phyloP scores from a whole-genome alignment of 1,139 yeast species.

The Yamadazyma siamensis region DNA sequence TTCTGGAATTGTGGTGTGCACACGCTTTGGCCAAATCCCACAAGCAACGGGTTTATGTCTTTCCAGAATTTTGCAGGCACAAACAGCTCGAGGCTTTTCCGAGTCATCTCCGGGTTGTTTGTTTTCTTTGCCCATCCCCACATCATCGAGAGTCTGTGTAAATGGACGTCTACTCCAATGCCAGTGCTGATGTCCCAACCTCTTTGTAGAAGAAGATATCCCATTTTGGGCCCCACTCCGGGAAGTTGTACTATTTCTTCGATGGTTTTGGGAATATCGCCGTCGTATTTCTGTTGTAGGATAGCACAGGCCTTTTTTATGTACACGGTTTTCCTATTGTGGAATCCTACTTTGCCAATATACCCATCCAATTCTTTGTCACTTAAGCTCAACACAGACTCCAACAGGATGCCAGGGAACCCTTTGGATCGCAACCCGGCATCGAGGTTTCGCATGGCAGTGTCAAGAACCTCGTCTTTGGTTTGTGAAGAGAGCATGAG shows the following conservation, averaged over 20 bases:
- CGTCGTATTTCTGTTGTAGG: slow-evolving; percentile 46
- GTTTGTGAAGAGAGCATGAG: slow-evolving; percentile 91
- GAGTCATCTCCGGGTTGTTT: slow-evolving; percentile 71
- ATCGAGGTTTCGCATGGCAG: slow-evolving; percentile 66
- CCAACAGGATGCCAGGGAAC: slow-evolving; percentile 29
- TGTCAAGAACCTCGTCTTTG: slow-evolving; percentile 79
- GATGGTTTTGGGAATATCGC: slow-evolving; percentile 70
- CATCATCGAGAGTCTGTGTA: slow-evolving; percentile 75
- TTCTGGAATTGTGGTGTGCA: slow-evolving; percentile 71
- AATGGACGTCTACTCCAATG: slow-evolving; percentile 92
- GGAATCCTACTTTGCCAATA: slow-evolving; percentile 86
- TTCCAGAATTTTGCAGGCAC: slow-evolving; percentile 72
- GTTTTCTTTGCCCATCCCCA: slow-evolving; percentile 71
- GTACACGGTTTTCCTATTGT: slow-evolving; percentile 70
- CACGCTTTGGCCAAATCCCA: slow-evolving; percentile 90
- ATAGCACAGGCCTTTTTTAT: slow-evolving; percentile 61
- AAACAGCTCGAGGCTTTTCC: slow-evolving; percentile 70
- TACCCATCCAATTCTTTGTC: slow-evolving; percentile 59
- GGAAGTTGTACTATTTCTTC: slow-evolving; percentile 69
- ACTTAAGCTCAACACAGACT: slow-evolving; percentile 38
- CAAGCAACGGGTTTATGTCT: slow-evolving; percentile 80
- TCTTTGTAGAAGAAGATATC: slow-evolving; percentile 70
- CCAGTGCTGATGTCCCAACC: slow-evolving; percentile 80
- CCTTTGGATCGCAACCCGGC: slow-evolving; percentile 31
- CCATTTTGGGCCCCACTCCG: slow-evolving; percentile 98